Evolutionary conservation across 345 rosid species (phyloP), one percentile per base, ranked within the genome.

Genomic region (Aethionema arabicum): DNA sequence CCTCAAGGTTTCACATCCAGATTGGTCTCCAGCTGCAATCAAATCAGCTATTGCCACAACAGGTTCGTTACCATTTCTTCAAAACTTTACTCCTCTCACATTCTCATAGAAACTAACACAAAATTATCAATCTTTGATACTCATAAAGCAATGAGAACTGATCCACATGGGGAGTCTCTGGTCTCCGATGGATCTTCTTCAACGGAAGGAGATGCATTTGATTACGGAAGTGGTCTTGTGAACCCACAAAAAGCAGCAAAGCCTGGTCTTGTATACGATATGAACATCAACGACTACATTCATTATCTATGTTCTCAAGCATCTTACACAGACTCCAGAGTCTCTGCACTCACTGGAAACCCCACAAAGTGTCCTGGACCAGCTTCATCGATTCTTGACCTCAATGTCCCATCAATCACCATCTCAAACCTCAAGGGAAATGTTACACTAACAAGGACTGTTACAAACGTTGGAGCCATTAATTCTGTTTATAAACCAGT

Each of bases 391-490:
- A 57, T 79, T 59, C 55, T 79, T 14, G 79, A 82, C 42, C 21
- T 84, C 6, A 86, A 86, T 51, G 59, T 86, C n/a, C 86, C 95
- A 15, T 80, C 90, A 57, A 78, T 87, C 59, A 82, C 85, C 32
- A 69, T 86, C 32, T 82, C 93, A 8, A 45, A 58, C 37, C 77
- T 82, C 3, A 69, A 60, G 65, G 59, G 55, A 12, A 48, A 72
- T 0, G 8, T 62, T 5, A 78, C 66, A 10, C 39, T 87, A n/a
- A 74, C 78, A 5, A 64, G 91, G 70, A 79, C 75, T 0, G 85
- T 87, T n/a, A 87, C 78, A 10, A 87, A 87, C 35, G 83, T 76
- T 0, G 91, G 91, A 41, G 46, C 58, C 42, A 56, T 77, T 0
- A 42, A 35, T 4, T 81, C 87, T 6, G 68, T 63, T 21, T 84